phyloP scores from a whole-genome alignment of 2,329 filamentous ascomycete species.

The Alternaria sp. region DNA sequence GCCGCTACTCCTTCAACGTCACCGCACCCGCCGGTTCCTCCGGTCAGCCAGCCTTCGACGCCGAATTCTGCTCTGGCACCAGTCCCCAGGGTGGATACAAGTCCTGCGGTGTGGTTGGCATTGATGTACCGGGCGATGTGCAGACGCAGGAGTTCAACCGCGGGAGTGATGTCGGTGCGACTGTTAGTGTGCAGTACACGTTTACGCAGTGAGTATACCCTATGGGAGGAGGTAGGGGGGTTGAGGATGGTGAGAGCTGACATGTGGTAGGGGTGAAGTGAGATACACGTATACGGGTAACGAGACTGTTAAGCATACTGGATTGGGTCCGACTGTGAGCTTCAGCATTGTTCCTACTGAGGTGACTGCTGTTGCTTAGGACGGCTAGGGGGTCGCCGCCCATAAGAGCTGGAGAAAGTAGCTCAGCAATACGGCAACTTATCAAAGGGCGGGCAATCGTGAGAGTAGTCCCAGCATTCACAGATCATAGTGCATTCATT shows the following conservation, averaged over 20 bases:
- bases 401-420: too few relatives aligned
- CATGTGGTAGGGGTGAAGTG: neutral
- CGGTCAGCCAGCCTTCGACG: conserved; percentile 21
- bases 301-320: neutral
- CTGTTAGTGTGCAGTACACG: conserved; percentile 17
- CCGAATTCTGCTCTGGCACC: conserved; percentile 17
- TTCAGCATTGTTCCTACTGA: conserved; percentile 17
- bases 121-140: conserved; percentile 18
- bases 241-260: neutral
- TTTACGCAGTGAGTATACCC: conserved; percentile 17
- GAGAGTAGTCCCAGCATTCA: too few relatives aligned
- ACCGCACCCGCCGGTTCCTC: conserved; percentile 15
- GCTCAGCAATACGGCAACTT: too few relatives aligned
- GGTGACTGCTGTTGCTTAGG: neutral
- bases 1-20: conserved; percentile 27
- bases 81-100: conserved; percentile 23
- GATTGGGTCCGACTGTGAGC: neutral
- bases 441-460: too few relatives aligned
- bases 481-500: too few relatives aligned
- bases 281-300: conserved; percentile 6
- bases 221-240: neutral
- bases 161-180: conserved; percentile 12
- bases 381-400: too few relatives aligned
- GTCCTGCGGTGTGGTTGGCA: conserved; percentile 13
- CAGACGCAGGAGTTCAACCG: conserved; percentile 20